Base-by-base conservation (phyloP, 306 rosid genomes). In the Astragalus glycyphyllos region DNA sequence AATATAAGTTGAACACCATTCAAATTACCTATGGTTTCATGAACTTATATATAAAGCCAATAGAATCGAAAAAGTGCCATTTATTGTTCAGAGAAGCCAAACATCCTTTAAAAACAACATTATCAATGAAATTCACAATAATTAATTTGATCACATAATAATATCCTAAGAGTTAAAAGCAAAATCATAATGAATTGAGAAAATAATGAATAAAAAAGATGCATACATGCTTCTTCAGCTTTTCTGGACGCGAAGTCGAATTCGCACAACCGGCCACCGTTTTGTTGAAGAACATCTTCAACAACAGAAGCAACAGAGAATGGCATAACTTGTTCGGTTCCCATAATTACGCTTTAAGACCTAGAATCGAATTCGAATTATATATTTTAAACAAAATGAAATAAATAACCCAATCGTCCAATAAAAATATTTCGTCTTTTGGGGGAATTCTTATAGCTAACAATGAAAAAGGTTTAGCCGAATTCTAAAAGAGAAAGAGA, bases 211-310 rank as follows among this genome's bases (percentile, higher is more conserved):
- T 7, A 29, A 26, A 12, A 46, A 7, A 41, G 40, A 65, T 50
- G 40, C 8, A 26, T 85, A 95, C 99, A 87, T 58, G 88, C 61
- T 87, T 92, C 96, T 58, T 89, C 97, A 5, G 85, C 81, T 71
- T 80, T 91, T 69, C 95, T 86, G 1, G 92, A 84, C 51, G 86
- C 82, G 71, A 85, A 80, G 53, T 71, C 86, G 44, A 51, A 7
- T 15, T 81, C 88, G 31, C 62, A 67, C 5, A 67, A 47, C 54
- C 75, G 81, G 4, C 62, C 16, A 23, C 85, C 80, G 4, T 89
- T 84, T 44, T 83, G 86, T 37, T 86, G 91, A 82, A 95, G 87
- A 88, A 95, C 84, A 44, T 86, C 90, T 75, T 95, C 86, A 6
- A 95, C 83, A 71, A 91, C 78, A 65, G 99, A 89, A 73, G 80